Evolutionary conservation across 2,329 filamentous ascomycete genomes (phyloP).

Genomic region (Penicillium sp.): DNA sequence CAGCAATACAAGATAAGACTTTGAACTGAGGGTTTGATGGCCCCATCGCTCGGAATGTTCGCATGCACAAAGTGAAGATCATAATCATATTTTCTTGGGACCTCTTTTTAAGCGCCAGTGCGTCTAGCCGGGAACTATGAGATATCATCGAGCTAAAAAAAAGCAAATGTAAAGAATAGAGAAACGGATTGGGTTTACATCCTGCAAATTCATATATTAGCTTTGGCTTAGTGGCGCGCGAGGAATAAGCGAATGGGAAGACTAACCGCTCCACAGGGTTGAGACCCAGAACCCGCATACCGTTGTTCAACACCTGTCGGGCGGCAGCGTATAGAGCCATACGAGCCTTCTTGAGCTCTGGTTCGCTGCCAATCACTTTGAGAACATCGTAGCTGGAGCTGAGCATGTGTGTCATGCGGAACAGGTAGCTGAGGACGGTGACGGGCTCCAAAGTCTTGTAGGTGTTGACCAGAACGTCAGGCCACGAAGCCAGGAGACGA

Average conservation of each 20-base stretch:
- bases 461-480: constrained; percentile 66
- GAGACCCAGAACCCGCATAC: constrained; percentile 67
- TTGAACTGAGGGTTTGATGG: neutral
- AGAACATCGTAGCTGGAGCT: constrained; percentile 66
- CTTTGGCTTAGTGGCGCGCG: constrained; percentile 12
- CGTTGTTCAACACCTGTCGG: constrained; percentile 66
- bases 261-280: constrained; percentile 64
- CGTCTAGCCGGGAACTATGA: constrained; percentile 20
- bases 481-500: constrained; percentile 65
- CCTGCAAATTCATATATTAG: constrained; percentile 22
- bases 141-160: constrained; percentile 21
- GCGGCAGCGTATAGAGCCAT: constrained; percentile 65
- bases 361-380: constrained; percentile 64
- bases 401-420: constrained; percentile 66
- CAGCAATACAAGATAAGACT: neutral
- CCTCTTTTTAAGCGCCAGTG: constrained; percentile 29
- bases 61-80: neutral
- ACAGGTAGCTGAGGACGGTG: constrained; percentile 68
- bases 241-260: neutral
- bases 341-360: constrained; percentile 61
- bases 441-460: constrained; percentile 69
- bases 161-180: constrained; percentile 8
- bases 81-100: constrained; percentile 19
- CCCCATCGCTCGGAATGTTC: neutral
- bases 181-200: constrained; percentile 29